Base-by-base conservation (phyloP, 257 asterid species). In the Solanum appendiculatum region DNA sequence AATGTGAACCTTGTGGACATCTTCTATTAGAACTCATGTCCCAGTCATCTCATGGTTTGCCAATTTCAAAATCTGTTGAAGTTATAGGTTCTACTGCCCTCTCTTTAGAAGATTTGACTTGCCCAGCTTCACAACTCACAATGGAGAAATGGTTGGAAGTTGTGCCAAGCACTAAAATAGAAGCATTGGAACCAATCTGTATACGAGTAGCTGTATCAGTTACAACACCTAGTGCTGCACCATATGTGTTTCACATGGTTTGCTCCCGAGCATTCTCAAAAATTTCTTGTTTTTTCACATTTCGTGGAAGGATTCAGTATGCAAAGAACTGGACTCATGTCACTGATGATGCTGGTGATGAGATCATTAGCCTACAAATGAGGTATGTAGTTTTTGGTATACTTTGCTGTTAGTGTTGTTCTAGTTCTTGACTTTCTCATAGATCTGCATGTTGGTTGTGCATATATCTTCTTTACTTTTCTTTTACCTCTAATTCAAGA, bases 71-170 rank as follows among this genome's bases (percentile, higher is more conserved):
- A 86, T 75, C 94, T 60, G 84, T 91, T 85, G 93, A 92, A 90
- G 88, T 88, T 44, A 14, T 96, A 68, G 99, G 97, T 82, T 90
- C 95, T 39, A 85, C 89, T 84, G 88, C 95, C n/a, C 48, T 96
- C 39, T 89, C 95, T 82, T 85, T 96, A 86, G 93, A 93, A 87
- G 95, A 93, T 83, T 86, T 94, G 75, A 63, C 92, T 8, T 91
- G 91, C 81, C 89, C 93, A 42, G 88, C 86, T 68, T 89, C 93
- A 64, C 90, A 90, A 87, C 98, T 96, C 86, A 86, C 90, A 6
- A 88, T 90, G 88, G 99, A 95, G 86, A 95, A 97, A 93, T 97
- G 99, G 99, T 75, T 97, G 90, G 98, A 95, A 66, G 86, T 97
- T 92, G 90, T 88, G 83, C 98, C 98, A 37, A 86, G 89, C 90